Base-by-base conservation (phyloP, 352 stramenopile genomes). In the Pythium guiyangense region DNA sequence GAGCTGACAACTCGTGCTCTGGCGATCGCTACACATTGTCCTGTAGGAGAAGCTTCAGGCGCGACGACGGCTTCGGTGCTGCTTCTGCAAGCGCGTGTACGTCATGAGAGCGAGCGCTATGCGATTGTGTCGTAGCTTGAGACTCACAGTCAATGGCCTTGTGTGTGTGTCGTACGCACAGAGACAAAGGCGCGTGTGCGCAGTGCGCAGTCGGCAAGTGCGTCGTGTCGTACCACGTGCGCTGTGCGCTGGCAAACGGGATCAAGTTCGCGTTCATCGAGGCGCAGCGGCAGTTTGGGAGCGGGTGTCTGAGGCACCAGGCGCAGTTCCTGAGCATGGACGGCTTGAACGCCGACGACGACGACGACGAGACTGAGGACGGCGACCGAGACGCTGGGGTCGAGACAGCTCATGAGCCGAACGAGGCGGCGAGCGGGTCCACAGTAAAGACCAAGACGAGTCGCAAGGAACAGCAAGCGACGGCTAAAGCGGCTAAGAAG, bases 191-290 rank as follows among this genome's bases (percentile, higher is more conserved):
- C 15, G 84, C 84, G 10, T 91, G 81, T 63, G 84, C 77, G 25
- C 81, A 91, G 43, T 93, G 84, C 47, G 64, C 64, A 0, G 64
- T 83, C 4, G 79, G 78, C 9, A 91, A 89, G 49, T 93, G 84
- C 48, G 71, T 66, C 3, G 77, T 81, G n/a, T 71, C 81, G 25
- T 93, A 91, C 53, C 84, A 93, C 46, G 73, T 84, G 0, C 54
- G 79, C 40, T 93, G 84, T 52, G 84, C 79, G 17, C 44, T 92
- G 6, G 64, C 73, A 11, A 66, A 86, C 49, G 68, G 73, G 18
- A 77, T 91, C 52, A 79, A 75, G 49, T 73, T 93, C 40, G 67
- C 71, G 31, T 87, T 80, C 54, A 79, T 87, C 53, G 69, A 87
- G 43, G 66, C 47, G 34, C 46, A 89, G 70, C 50, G 57, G 10